Evolutionary conservation across 805 yeast species (phyloP).

Genomic region (Starmerella bombicola): DNA sequence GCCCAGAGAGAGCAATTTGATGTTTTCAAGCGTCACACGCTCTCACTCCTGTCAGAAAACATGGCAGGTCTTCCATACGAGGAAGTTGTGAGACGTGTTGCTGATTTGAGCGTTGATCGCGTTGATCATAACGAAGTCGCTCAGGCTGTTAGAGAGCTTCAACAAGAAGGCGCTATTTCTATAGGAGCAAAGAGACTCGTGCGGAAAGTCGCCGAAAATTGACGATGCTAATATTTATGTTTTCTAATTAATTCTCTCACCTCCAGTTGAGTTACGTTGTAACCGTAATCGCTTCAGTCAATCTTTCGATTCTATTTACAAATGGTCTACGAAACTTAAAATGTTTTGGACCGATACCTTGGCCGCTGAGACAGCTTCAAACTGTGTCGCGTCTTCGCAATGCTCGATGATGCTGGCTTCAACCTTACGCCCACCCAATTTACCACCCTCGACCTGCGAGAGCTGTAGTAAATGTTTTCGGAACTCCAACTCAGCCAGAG

Average conservation of each 20-base stretch:
- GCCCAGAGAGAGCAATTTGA: constrained; percentile 39
- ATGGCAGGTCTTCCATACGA: constrained; percentile 17
- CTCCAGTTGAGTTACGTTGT: too few species aligned
- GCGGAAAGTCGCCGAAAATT: constrained; percentile 2
- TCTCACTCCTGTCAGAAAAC: constrained; percentile 15
- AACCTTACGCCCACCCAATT: constrained; percentile 40
- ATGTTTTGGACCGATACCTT: constrained; percentile 14
- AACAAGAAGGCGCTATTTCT: constrained; percentile 20
- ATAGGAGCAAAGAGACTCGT: constrained; percentile 17
- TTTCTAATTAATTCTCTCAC: too few species aligned
- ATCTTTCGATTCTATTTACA: constrained; percentile 10
- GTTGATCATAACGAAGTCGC: constrained; percentile 17
- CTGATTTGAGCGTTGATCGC: constrained; percentile 19
- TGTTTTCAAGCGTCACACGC: constrained; percentile 15
- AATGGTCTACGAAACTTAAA: constrained; percentile 9
- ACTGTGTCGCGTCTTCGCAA: constrained; percentile 11
- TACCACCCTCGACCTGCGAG: constrained; percentile 44
- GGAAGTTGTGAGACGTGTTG: constrained; percentile 17
- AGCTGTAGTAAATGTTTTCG: constrained; percentile 32
- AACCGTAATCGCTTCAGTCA: too few species aligned
- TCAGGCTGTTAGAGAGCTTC: constrained; percentile 16
- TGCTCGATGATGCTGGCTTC: constrained; percentile 40
- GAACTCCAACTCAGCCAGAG: constrained; percentile 35
- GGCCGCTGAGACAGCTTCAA: constrained; percentile 8
- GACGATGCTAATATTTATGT: too few species aligned